A percentile compares a stretch with the other conserved stretches of the same genome.
phyloP scores from a whole-genome alignment of 371 early-diverging fungal species.

The Apophysomyces elegans region DNA sequence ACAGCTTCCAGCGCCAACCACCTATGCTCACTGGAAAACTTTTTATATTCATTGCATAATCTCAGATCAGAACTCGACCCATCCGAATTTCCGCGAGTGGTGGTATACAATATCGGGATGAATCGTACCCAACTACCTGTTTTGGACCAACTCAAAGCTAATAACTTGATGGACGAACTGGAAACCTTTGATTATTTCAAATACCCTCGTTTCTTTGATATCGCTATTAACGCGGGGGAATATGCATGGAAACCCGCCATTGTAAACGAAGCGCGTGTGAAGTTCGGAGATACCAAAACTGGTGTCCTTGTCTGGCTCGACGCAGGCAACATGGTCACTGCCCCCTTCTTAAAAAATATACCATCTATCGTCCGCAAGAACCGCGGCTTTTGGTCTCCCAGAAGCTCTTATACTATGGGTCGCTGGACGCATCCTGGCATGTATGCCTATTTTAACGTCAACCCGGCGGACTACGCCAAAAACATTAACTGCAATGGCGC shows the following conservation, averaged over 20 bases:
- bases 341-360: constrained; percentile 47
- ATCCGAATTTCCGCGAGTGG: constrained; percentile 34
- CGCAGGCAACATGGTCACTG: constrained; percentile 51
- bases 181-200: constrained; percentile 36
- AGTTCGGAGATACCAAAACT: constrained; percentile 26
- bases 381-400: constrained; percentile 56
- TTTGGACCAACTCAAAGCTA: constrained; percentile 29
- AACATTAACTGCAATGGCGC: constrained; percentile 63
- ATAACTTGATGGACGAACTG: constrained; percentile 33
- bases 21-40: constrained; percentile 58
- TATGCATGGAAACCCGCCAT: constrained; percentile 62
- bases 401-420: constrained; percentile 39
- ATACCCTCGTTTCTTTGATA: constrained; percentile 52
- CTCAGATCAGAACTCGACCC: constrained; percentile 25
- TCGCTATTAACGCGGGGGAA: constrained; percentile 40
- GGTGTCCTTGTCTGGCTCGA: constrained; percentile 61
- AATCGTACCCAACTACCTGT: constrained; percentile 24
- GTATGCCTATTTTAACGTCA: constrained; percentile 47
- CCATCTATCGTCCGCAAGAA: constrained; percentile 33
- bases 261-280: constrained; percentile 51
- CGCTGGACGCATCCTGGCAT: constrained; percentile 58
- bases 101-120: constrained; percentile 42
- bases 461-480: constrained; percentile 33
- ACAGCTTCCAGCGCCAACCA: constrained; percentile 63
- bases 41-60: constrained; percentile 50